phyloP scores from a whole-genome alignment of 495 filamentous ascomycete species.

The Lepraria neglecta region DNA sequence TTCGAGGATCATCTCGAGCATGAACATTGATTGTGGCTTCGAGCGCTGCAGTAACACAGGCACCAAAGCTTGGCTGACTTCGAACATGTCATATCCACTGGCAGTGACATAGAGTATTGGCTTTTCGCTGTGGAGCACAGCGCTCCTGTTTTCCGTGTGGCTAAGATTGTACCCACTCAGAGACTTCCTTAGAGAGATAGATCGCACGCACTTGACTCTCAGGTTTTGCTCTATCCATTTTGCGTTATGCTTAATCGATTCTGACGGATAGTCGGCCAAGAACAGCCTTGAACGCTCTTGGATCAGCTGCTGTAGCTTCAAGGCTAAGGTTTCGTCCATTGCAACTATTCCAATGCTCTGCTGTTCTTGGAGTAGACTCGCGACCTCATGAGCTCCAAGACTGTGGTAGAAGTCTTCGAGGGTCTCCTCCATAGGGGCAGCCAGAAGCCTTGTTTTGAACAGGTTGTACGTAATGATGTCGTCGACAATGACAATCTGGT shows the following conservation, averaged over 20 bases:
- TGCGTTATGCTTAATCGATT: conserved; percentile 70
- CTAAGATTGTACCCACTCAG: conserved; percentile 60
- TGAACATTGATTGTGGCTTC: conserved; percentile 74
- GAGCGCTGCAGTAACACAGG: conserved; percentile 73
- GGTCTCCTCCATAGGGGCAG: conserved; percentile 78
- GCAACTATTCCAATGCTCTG: conserved; percentile 43
- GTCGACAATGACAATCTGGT: conserved; percentile 72
- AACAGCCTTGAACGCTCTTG: conserved; percentile 83
- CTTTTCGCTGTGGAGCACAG: conserved; percentile 54
- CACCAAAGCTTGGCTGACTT: conserved; percentile 80
- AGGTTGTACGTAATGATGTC: conserved; percentile 77
- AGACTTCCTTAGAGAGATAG: conserved; percentile 65
- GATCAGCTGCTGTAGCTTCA: conserved; percentile 66
- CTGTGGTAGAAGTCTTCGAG: conserved; percentile 76
- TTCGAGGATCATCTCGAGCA: conserved; percentile 80
- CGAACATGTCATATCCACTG: conserved; percentile 66
- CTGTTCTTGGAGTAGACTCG: conserved; percentile 42
- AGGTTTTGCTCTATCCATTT: conserved; percentile 88
- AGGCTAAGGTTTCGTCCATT: conserved; percentile 48
- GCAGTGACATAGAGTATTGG: conserved; percentile 54
- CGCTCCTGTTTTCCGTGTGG: conserved; percentile 59
- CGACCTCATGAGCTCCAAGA: conserved; percentile 42
- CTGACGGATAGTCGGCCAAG: conserved; percentile 62
- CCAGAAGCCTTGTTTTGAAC: conserved; percentile 74
- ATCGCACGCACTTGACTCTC: conserved; percentile 64